Base-by-base conservation (phyloP, 257 asterid species). In the Euphrasia confusa region DNA sequence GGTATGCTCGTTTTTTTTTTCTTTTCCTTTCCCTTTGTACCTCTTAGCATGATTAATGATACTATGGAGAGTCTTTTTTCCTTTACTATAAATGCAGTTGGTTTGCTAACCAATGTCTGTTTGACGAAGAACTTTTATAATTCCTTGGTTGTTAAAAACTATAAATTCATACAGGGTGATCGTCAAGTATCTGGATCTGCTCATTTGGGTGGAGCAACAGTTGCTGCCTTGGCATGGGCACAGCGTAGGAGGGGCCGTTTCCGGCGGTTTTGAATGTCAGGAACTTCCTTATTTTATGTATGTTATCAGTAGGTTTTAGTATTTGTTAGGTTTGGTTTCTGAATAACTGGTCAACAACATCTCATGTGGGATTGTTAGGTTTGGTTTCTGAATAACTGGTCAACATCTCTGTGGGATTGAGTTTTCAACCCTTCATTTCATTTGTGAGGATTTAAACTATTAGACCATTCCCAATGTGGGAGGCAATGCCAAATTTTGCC, bases 161-260 rank as follows among this genome's bases (percentile, higher is more conserved):
- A 14, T 17, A 28, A 64, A 4, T 18, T 56, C 7, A 45, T 17
- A 44, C 83, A 92, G 99, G 99, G 96, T 17, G 90, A 86, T 59
- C 42, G 39, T 21, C 66, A 49, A 65, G 67, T 86, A 47, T 86
- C 96, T 11, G 96, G 95, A 68, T 72, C 96, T 11, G 86, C 88
- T 63, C 97, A 89, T 61, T 69, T 92, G 72, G 99, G 99, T 56
- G 99, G 99, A 27, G 95, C 89, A n/a, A 68, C 84, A 0, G 87
- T 78, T 8, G 97, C 94, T 44, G 88, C 93, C 47, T 49, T 86
- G 24, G 85, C 97, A 32, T 89, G 95, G 97, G 74, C 82, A 11
- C 75, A 60, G n/a, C 59, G 54, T 10, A 76, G 83, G 75, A 83
- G 72, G 72, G 88, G 97, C 39, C 82, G 77, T 27, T 81, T 84